Evolutionary conservation across 2,329 filamentous ascomycete genomes (phyloP).

Genomic region (Beauveria pseudobassiana): DNA sequence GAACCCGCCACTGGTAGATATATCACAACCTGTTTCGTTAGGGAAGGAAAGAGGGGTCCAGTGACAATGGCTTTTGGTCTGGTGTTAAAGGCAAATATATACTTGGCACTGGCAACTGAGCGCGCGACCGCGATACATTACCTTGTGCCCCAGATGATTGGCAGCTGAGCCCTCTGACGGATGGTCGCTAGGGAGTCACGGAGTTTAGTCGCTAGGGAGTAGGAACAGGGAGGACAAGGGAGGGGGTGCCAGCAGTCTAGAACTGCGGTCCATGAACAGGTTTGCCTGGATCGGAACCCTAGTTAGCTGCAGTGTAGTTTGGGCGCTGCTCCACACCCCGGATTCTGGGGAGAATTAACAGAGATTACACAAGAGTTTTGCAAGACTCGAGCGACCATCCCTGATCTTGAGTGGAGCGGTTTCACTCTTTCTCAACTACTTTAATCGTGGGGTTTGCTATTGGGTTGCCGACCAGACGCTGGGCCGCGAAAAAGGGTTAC

Average conservation of each 20-base stretch:
- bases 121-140: conserved; percentile 1
- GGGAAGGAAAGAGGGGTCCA: conserved; percentile 2
- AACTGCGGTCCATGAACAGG: conserved; percentile 11
- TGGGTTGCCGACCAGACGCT: background rate
- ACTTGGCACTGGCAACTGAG: conserved; percentile 4
- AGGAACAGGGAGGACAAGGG: background rate
- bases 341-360: background rate
- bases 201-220: no score
- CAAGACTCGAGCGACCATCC: background rate
- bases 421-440: background rate
- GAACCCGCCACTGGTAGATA: conserved; percentile 8
- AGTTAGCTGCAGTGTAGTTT: no score
- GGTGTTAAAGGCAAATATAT: no score
- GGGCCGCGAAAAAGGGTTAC: background rate
- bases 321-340: conserved; percentile 7
- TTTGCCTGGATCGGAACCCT: conserved; percentile 8
- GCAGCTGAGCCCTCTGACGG: background rate
- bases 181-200: background rate
- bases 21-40: background rate
- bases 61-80: conserved; percentile 9
- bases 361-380: background rate
- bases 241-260: conserved; percentile 11
- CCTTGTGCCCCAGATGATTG: conserved; percentile 5
- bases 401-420: background rate
- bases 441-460: background rate